These are phyloP conservation scores for Boletales sp. DNA, from an alignment of 768 basidiomycete species.

Conservation along the genomic window DNA sequence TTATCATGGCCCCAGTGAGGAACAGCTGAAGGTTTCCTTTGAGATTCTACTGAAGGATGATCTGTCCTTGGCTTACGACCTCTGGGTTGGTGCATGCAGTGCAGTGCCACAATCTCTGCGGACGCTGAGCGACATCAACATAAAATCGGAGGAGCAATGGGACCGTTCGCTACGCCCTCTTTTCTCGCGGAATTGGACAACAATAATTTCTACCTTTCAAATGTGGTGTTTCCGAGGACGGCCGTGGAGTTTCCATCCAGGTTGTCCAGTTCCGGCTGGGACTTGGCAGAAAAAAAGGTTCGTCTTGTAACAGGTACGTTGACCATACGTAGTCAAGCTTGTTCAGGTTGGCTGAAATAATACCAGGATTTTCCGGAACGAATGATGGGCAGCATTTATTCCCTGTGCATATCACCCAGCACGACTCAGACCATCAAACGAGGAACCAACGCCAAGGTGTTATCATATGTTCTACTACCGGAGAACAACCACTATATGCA, in stretches of 20 bases:
- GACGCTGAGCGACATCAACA: slow-evolving; percentile 39
- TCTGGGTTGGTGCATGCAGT: slow-evolving; percentile 30
- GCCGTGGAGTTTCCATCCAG: slow-evolving; percentile 47
- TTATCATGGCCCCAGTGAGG: slow-evolving; percentile 37
- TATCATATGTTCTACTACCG: no score
- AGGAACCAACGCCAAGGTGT: no score
- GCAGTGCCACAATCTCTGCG: slow-evolving; percentile 31
- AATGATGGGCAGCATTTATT: no score
- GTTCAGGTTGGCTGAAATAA: no score
- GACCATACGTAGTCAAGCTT: no score
- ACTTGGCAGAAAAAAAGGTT: no score
- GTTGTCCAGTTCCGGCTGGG: no score
- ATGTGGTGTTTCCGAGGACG: slow-evolving; percentile 47
- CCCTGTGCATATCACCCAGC: no score
- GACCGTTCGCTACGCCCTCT: slow-evolving; percentile 26
- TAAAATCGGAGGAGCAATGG: slow-evolving; percentile 36
- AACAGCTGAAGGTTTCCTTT: slow-evolving; percentile 38
- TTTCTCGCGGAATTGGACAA: slow-evolving; percentile 36
- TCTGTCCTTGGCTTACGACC: slow-evolving; percentile 38
- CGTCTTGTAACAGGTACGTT: no score
- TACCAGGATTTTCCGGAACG: no score
- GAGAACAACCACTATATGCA: no score
- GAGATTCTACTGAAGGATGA: slow-evolving; percentile 37
- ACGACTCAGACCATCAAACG: no score
- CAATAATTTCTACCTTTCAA: slow-evolving; percentile 44